phyloP scores from a whole-genome alignment of 2,329 filamentous ascomycete genomes.

The Paraphoma chrysanthemicola region DNA sequence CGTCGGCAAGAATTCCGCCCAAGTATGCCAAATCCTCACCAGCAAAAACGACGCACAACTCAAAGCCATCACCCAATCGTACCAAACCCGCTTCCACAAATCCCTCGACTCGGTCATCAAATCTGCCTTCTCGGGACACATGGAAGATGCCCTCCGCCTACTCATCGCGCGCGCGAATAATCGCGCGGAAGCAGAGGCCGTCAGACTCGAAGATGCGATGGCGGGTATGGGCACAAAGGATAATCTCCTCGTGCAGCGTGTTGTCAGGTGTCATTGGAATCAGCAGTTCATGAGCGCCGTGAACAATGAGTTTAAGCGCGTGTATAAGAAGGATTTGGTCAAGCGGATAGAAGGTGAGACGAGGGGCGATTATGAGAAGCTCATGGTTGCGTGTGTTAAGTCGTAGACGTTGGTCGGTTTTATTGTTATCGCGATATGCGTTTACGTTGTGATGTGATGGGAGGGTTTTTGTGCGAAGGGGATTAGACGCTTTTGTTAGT shows the following conservation, averaged over 20 bases:
- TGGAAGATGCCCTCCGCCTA: constrained; percentile 82
- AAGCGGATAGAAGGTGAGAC: constrained; percentile 81
- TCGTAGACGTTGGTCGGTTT: not conserved
- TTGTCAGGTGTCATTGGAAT: constrained; percentile 87
- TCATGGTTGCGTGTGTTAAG: constrained; percentile 72
- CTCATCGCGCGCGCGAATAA: constrained; percentile 81
- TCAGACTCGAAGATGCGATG: constrained; percentile 86
- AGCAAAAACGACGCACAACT: constrained; percentile 82
- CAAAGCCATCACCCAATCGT: constrained; percentile 78
- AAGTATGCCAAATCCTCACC: constrained; percentile 80
- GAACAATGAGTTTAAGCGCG: constrained; percentile 76
- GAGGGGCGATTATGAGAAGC: constrained; percentile 78
- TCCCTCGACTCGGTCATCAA: constrained; percentile 76
- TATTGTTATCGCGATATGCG: no score
- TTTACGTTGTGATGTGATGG: not conserved
- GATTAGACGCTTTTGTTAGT: not conserved
- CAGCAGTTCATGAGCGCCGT: constrained; percentile 75
- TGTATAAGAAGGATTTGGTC: constrained; percentile 71
- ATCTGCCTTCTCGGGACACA: constrained; percentile 88
- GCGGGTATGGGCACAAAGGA: constrained; percentile 88
- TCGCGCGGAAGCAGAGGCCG: constrained; percentile 83
- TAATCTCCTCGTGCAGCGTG: constrained; percentile 74
- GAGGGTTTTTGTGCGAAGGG: not conserved
- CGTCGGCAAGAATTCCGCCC: constrained; percentile 74
- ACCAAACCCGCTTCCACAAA: constrained; percentile 74